phyloP scores from a whole-genome alignment of 2,329 filamentous ascomycete genomes.

The Eutypella sp. region DNA sequence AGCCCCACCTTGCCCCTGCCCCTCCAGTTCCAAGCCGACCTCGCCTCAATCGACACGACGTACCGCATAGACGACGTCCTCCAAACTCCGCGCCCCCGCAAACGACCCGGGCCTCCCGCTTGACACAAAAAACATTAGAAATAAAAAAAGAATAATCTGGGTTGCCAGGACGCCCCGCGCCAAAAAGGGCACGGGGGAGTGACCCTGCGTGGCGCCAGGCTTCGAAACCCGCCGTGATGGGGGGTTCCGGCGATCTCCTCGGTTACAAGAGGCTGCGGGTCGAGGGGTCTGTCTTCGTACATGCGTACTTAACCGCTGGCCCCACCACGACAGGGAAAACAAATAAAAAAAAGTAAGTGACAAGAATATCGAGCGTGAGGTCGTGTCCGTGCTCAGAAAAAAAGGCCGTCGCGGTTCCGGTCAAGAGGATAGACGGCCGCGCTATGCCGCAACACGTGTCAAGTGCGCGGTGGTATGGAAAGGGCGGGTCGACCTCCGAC shows the following conservation, averaged over 20 bases:
- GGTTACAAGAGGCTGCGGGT: constrained; percentile 17
- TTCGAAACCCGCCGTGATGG: too few relatives aligned
- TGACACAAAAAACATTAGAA: constrained; percentile 26
- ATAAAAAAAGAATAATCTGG: constrained; percentile 22
- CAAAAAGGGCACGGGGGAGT: constrained; percentile 28
- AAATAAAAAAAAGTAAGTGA: constrained; percentile 24
- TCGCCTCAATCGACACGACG: background rate
- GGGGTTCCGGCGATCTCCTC: too few relatives aligned
- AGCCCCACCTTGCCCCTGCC: background rate
- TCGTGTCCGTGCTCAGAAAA: constrained; percentile 18
- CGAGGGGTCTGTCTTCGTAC: too few relatives aligned
- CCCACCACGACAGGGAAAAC: too few relatives aligned
- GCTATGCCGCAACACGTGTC: constrained; percentile 19
- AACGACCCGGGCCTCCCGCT: constrained; percentile 4
- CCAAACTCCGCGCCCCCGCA: constrained; percentile 6
- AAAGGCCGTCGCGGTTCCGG: constrained; percentile 28
- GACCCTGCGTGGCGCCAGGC: constrained; percentile 21
- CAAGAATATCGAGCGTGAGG: constrained; percentile 24
- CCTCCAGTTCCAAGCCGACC: background rate
- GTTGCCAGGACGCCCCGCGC: constrained; percentile 26
- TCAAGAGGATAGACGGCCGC: constrained; percentile 17
- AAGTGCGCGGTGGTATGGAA: constrained; percentile 4
- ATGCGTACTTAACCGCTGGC: too few relatives aligned
- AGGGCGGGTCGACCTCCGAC: constrained; percentile 21
- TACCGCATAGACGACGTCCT: background rate